These are phyloP conservation scores for Puya raimondii DNA, from an alignment of 176 grass and related monocot genomes.

Conservation along the genomic window DNA sequence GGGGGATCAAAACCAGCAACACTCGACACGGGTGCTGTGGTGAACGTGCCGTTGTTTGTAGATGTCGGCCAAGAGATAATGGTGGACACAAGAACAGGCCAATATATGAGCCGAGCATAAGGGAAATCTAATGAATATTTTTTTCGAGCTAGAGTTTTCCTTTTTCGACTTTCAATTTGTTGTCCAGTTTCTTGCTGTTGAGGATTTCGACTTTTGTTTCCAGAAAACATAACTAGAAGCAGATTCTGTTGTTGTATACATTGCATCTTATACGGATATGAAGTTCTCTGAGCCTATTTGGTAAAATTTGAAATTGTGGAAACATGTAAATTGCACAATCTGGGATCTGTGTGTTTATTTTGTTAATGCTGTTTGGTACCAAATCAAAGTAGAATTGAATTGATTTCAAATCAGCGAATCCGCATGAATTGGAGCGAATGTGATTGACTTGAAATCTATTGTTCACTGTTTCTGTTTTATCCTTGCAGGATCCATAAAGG, in stretches of 20 bases:
- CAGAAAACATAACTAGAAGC: background rate
- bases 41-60: slow-evolving; percentile 80
- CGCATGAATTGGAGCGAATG: too few relatives aligned
- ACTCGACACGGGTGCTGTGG: slow-evolving; percentile 76
- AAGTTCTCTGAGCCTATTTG: too few relatives aligned
- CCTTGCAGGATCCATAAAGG: too few relatives aligned
- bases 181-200: background rate
- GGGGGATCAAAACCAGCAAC: slow-evolving; percentile 84
- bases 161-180: slow-evolving; percentile 21
- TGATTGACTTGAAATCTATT: too few relatives aligned
- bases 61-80: slow-evolving; percentile 49
- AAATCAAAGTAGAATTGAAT: too few relatives aligned
- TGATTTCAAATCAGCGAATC: too few relatives aligned
- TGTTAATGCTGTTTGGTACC: too few relatives aligned
- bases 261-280: background rate
- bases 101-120: slow-evolving; percentile 81
- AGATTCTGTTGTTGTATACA: background rate
- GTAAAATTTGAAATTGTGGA: too few relatives aligned
- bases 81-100: slow-evolving; percentile 83
- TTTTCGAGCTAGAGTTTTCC: slow-evolving; percentile 10
- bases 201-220: background rate
- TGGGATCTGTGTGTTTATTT: too few relatives aligned
- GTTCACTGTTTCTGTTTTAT: too few relatives aligned
- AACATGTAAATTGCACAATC: too few relatives aligned
- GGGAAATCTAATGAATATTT: background rate